Evolutionary conservation across 495 filamentous ascomycete species (phyloP).

Genomic region (Penicillium alfredii): DNA sequence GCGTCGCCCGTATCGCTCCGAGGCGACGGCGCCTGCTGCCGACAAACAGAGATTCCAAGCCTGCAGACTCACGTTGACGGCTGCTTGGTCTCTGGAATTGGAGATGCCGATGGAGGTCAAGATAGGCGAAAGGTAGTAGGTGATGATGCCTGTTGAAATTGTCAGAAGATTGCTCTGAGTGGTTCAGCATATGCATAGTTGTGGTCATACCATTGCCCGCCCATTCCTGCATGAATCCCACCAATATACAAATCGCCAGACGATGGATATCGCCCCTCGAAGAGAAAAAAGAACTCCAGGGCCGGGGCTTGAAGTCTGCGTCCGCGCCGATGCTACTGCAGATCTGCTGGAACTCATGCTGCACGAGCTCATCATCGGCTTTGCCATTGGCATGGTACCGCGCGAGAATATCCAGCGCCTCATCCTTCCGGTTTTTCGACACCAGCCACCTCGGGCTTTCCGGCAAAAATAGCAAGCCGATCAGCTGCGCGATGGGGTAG

Average conservation of each 20-base stretch:
- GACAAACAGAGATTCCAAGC: constrained; percentile 23
- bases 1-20: constrained; percentile 54
- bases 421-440: constrained; percentile 28
- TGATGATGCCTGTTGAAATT: constrained; percentile 43
- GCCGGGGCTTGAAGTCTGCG: constrained; percentile 14
- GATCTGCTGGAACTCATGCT: constrained; percentile 33
- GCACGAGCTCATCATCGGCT: constrained; percentile 21
- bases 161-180: too few species aligned
- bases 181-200: too few species aligned
- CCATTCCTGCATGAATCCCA: constrained; percentile 59
- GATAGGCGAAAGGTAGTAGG: constrained; percentile 52
- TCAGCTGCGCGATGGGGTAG: constrained; percentile 16
- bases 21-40: constrained; percentile 46
- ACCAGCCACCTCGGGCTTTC: constrained; percentile 37
- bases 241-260: constrained; percentile 49
- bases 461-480: constrained; percentile 15
- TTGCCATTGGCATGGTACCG: constrained; percentile 33
- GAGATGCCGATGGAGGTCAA: constrained; percentile 51
- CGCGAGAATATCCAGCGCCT: constrained; percentile 34
- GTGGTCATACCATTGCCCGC: constrained; percentile 59
- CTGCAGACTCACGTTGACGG: constrained; percentile 20
- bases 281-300: constrained; percentile 46
- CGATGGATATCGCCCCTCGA: constrained; percentile 64
- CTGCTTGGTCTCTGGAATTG: constrained; percentile 40
- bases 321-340: constrained; percentile 47